These are phyloP conservation scores for Ceratocystis cacaofunesta DNA, from an alignment of 2,329 filamentous ascomycete species.

Conservation along the genomic window DNA sequence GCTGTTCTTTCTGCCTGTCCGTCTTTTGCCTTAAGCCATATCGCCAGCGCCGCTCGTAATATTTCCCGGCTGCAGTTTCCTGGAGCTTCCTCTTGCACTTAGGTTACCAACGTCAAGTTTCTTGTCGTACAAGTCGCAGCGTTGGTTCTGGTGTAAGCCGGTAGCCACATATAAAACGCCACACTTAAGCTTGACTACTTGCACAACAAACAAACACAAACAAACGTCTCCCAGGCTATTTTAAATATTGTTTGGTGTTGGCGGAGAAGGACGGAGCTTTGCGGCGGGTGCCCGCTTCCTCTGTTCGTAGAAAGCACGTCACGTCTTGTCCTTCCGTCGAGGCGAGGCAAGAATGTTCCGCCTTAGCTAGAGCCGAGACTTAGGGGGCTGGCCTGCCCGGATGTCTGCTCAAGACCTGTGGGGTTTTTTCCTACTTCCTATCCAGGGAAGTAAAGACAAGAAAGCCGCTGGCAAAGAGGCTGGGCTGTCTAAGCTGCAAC, in stretches of 20 bases:
- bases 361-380: background rate
- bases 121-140: background rate
- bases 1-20: too few relatives aligned
- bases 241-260: background rate
- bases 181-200: background rate
- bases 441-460: background rate
- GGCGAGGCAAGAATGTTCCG: background rate
- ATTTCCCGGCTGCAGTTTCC: too few relatives aligned
- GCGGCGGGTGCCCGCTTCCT: background rate
- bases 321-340: background rate
- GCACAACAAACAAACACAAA: too few relatives aligned
- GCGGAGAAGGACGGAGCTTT: background rate
- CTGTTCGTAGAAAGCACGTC: background rate
- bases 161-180: background rate
- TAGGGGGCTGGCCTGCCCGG: background rate
- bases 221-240: too few relatives aligned
- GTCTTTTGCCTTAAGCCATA: too few relatives aligned
- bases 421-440: background rate
- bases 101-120: background rate
- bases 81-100: background rate
- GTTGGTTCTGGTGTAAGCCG: background rate
- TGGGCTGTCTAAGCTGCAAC: too few relatives aligned
- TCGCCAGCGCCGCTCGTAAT: too few relatives aligned
- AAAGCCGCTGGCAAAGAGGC: too few relatives aligned
- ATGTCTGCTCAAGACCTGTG: background rate